Evolutionary conservation across 2,329 filamentous ascomycete genomes (phyloP).

Genomic region (Ceratocystis smalleyi): DNA sequence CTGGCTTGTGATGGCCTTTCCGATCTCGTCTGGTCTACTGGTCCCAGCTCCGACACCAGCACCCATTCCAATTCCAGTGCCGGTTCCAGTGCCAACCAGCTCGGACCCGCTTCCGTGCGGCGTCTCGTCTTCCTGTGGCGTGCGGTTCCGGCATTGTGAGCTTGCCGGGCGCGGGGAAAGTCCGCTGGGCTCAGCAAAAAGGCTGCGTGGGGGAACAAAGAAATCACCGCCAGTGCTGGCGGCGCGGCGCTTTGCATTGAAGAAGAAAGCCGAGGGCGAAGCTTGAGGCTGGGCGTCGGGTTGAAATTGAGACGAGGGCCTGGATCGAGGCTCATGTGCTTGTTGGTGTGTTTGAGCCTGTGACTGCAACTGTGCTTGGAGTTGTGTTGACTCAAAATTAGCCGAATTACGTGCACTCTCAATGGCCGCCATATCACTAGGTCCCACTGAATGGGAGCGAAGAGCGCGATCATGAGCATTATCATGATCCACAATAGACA

Average conservation of each 20-base stretch:
- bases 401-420: constrained; percentile 40
- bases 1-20: constrained; percentile 46
- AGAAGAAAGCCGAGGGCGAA: neutral
- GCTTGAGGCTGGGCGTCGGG: neutral
- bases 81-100: constrained; percentile 20
- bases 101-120: constrained; percentile 28
- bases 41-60: neutral
- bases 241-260: constrained; percentile 11
- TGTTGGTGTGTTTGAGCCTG: constrained; percentile 4
- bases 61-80: neutral
- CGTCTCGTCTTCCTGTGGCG: constrained; percentile 23
- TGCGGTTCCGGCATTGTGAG: constrained; percentile 36
- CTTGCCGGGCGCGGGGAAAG: constrained; percentile 48
- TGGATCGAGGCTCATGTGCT: constrained; percentile 12
- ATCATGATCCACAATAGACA: constrained; percentile 46
- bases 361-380: neutral
- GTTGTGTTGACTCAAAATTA: constrained; percentile 27
- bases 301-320: neutral
- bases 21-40: constrained; percentile 32
- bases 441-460: constrained; percentile 45
- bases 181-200: constrained; percentile 24
- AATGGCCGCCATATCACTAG: constrained; percentile 38
- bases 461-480: constrained; percentile 45
- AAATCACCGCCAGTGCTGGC: constrained; percentile 12
- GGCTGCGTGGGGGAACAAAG: constrained; percentile 5